phyloP scores from a whole-genome alignment of 768 basidiomycete species.

The Kwoniella newhampshirensis region DNA sequence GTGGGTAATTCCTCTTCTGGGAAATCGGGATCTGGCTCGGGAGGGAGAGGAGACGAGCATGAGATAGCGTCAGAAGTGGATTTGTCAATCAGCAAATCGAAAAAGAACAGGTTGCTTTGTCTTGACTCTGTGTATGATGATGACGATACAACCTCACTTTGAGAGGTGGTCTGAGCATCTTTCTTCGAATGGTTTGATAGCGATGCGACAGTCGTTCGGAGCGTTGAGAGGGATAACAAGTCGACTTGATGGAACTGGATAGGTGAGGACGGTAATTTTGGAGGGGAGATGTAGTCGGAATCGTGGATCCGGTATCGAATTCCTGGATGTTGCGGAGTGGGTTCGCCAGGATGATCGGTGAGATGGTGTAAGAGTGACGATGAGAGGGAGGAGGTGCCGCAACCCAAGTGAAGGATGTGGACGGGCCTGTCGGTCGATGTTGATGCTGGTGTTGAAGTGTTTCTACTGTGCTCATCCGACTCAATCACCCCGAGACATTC shows the following conservation, averaged over 20 bases:
- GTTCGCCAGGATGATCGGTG: too few relatives aligned
- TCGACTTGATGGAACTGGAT: constrained; percentile 17
- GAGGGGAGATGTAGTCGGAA: constrained; percentile 35
- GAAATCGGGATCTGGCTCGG: neutral
- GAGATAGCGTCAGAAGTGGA: constrained; percentile 48
- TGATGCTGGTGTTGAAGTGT: too few relatives aligned
- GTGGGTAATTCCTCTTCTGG: neutral
- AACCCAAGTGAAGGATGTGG: constrained; percentile 46
- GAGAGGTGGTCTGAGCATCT: neutral
- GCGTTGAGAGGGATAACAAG: neutral
- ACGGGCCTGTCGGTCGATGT: too few relatives aligned
- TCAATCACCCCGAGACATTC: neutral
- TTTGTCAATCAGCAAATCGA: constrained; percentile 39
- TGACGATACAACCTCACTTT: neutral
- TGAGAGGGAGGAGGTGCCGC: constrained; percentile 32
- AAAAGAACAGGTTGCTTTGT: neutral
- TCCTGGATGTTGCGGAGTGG: too few relatives aligned
- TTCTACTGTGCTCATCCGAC: too few relatives aligned
- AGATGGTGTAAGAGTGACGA: too few relatives aligned
- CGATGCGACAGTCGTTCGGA: neutral
- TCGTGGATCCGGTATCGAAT: constrained; percentile 17
- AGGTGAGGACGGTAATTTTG: neutral
- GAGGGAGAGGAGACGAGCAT: constrained; percentile 9
- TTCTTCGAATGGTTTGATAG: too few relatives aligned
- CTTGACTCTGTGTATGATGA: too few relatives aligned